phyloP scores from a whole-genome alignment of 148 eudicot genomes.

The Simmondsia chinensis region DNA sequence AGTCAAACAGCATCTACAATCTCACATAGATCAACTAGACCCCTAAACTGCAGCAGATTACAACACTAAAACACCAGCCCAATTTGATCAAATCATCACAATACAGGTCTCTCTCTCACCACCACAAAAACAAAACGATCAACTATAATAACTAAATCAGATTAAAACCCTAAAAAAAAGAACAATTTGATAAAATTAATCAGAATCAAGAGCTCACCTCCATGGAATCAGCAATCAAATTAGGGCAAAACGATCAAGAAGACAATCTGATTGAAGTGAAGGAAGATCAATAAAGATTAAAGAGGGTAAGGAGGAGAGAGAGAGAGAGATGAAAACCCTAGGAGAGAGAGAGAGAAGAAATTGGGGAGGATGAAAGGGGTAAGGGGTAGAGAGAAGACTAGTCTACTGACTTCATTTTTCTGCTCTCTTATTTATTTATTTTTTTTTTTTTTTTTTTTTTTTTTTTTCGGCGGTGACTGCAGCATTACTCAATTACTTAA shows the following conservation, averaged over 20 bases:
- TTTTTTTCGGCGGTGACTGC: no score
- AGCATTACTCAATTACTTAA: no score
- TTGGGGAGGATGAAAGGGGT: constrained; percentile 17
- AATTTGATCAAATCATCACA: no score
- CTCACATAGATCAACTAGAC: no score
- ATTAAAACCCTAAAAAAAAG: background rate
- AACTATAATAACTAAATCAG: background rate
- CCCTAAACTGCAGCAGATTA: background rate
- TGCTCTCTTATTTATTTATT: background rate
- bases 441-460: no score
- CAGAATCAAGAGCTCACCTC: constrained; percentile 18
- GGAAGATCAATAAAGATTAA: background rate
- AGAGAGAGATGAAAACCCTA: background rate
- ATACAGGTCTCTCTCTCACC: no score
- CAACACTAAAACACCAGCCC: no score
- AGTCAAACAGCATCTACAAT: no score
- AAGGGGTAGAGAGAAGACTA: constrained; percentile 14
- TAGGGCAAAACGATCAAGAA: constrained; percentile 2
- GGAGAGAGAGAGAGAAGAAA: constrained; percentile 6
- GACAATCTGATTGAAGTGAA: constrained; percentile 5
- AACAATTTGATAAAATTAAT: background rate
- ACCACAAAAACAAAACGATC: no score
- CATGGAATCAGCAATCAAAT: constrained; percentile 7
- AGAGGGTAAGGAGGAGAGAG: background rate
- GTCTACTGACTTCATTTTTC: constrained; percentile 6